Conservation (phyloP, 2,329 filamentous ascomycete species). For the Podosphaera xanthii region DNA sequence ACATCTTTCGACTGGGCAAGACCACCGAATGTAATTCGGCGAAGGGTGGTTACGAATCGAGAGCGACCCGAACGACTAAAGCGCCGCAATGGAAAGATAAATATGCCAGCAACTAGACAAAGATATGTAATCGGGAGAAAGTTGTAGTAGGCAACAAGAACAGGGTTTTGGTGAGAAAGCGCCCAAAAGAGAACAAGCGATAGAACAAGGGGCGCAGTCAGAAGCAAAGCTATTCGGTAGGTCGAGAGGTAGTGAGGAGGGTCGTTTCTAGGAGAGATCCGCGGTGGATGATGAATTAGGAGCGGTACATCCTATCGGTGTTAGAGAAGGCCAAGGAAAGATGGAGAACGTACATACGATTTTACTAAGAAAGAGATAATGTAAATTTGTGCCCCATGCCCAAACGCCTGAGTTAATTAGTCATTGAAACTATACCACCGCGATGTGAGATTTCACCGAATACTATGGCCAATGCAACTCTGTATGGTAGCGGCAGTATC, state of each 20-base stretch:
- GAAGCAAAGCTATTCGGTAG: constrained; percentile 61
- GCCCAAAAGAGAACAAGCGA: constrained; percentile 70
- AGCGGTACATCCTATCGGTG: constrained; percentile 46
- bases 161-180: constrained; percentile 46
- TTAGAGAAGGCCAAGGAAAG: constrained; percentile 1
- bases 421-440: neutral
- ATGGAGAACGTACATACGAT: constrained; percentile 30
- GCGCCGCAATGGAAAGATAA: constrained; percentile 49
- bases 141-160: constrained; percentile 54
- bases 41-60: constrained; percentile 52
- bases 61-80: constrained; percentile 49
- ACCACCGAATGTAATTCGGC: constrained; percentile 62
- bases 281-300: constrained; percentile 66
- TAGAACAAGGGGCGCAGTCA: constrained; percentile 45
- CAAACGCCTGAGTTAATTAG: constrained; percentile 44
- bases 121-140: constrained; percentile 75
- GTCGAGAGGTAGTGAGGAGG: constrained; percentile 58
- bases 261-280: constrained; percentile 40
- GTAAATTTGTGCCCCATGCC: constrained; percentile 85
- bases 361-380: constrained; percentile 55
- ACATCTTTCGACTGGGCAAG: constrained; percentile 70
- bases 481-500: constrained; percentile 70
- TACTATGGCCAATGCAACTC: constrained; percentile 66
- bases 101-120: constrained; percentile 42
- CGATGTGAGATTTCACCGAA: constrained; percentile 34